A percentile compares a stretch with the other conserved stretches of the same genome.
phyloP scores from a whole-genome alignment of 768 basidiomycete genomes.

The Cyathus striatus region DNA sequence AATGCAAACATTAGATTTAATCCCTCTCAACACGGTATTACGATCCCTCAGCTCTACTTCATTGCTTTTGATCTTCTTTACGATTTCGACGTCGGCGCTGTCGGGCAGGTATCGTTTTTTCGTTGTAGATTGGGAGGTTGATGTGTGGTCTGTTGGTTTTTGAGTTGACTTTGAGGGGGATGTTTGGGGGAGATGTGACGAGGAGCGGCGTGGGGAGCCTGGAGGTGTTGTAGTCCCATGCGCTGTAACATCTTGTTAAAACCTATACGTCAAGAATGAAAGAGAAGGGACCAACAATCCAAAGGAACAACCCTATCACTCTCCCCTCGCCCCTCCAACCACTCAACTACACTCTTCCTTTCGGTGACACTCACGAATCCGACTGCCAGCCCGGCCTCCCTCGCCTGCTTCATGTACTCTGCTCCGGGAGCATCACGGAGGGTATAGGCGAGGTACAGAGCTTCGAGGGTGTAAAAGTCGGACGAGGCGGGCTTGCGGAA shows the following conservation, averaged over 20 bases:
- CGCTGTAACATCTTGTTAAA: too few species aligned
- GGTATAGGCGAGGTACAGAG: constrained; percentile 82
- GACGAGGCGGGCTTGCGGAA: constrained; percentile 61
- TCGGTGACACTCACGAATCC: constrained; percentile 86
- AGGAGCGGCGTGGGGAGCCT: constrained; percentile 18
- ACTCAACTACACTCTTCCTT: constrained; percentile 81
- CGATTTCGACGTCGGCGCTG: constrained; percentile 71
- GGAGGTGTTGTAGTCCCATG: constrained; percentile 60
- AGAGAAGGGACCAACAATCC: neutral
- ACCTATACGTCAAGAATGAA: too few species aligned
- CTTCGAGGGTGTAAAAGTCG: constrained; percentile 76
- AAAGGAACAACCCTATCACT: neutral
- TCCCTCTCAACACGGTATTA: constrained; percentile 78
- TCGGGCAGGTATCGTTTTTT: constrained; percentile 83
- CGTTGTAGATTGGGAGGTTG: constrained; percentile 5
- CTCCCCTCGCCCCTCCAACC: constrained; percentile 62
- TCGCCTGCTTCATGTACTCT: constrained; percentile 85
- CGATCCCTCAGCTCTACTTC: constrained; percentile 82
- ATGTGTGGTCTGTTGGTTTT: constrained; percentile 36
- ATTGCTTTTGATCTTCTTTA: constrained; percentile 75
- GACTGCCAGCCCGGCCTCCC: constrained; percentile 66
- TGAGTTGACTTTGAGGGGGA: constrained; percentile 21
- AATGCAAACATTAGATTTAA: constrained; percentile 74
- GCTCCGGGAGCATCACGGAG: constrained; percentile 67
- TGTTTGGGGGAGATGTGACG: constrained; percentile 14